phyloP scores from a whole-genome alignment of 176 grass and related monocot genomes.

The Stipa capillata region DNA sequence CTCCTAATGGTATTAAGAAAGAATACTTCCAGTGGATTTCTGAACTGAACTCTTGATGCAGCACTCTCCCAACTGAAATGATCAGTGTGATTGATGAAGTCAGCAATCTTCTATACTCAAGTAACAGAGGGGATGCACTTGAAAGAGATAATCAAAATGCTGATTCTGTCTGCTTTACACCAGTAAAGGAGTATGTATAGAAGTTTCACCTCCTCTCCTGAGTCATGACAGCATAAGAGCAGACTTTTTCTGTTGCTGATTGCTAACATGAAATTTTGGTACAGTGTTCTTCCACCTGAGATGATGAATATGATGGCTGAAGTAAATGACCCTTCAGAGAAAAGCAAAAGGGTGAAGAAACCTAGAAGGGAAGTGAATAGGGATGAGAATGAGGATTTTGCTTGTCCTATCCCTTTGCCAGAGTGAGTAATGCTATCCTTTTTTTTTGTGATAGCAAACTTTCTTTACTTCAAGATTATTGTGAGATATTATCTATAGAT shows the following conservation, averaged over 20 bases:
- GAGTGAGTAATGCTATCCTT: slow-evolving; percentile 32
- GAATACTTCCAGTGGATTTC: slow-evolving; percentile 17
- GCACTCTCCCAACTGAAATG: slow-evolving; percentile 48
- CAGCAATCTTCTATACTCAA: slow-evolving; percentile 14
- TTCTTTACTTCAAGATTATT: not conserved
- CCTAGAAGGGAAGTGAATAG: slow-evolving; percentile 15
- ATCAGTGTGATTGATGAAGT: slow-evolving; percentile 47
- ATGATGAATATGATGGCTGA: slow-evolving; percentile 45
- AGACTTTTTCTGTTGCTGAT: slow-evolving; percentile 13
- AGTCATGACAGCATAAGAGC: not conserved
- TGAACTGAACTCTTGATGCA: slow-evolving; percentile 46
- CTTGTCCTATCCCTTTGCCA: not conserved
- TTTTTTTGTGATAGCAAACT: not conserved
- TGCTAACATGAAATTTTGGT: slow-evolving; percentile 29
- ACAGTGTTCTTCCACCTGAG: slow-evolving; percentile 69
- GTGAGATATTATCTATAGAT: slow-evolving; percentile 8
- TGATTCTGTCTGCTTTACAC: slow-evolving; percentile 64
- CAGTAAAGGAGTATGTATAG: slow-evolving; percentile 68
- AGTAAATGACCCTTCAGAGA: slow-evolving; percentile 14
- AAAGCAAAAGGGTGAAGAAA: slow-evolving; percentile 19
- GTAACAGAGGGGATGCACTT: slow-evolving; percentile 9
- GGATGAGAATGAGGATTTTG: not conserved
- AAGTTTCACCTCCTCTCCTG: not conserved
- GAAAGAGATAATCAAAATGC: slow-evolving; percentile 28
- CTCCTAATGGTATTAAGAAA: slow-evolving; percentile 2